Evolutionary conservation across 148 eudicot genomes (phyloP), one percentile per base, ranked within the genome.

Genomic region (Nepenthes gracilis): DNA sequence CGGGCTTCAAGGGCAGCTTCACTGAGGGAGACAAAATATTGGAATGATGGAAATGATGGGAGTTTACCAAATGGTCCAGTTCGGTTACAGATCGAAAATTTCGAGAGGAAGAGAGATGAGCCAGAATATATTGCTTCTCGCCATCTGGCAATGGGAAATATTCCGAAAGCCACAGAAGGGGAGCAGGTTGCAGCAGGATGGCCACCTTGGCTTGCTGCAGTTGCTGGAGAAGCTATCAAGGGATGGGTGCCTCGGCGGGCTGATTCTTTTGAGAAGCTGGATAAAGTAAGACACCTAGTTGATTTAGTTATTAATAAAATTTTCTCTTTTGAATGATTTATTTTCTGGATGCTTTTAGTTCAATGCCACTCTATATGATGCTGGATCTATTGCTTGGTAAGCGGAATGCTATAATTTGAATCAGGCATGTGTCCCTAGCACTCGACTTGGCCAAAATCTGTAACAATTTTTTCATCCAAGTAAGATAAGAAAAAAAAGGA

Each of bases 141-240:
- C 57, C 81, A 77, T 74, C 96, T 82, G 0, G 78, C 53, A 10
- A n/a, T 56, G 9, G 80, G 87, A 14, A 62, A 49, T 63, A 50
- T 88, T 49, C 83, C 86, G 2, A 85, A 77, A 63, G 75, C 83
- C 23, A 61, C 55, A 1, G 83, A 83, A 67, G 89, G 87, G 7
- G 93, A 85, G 64, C 96, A 83, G 67, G 90, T 84, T 12, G 82
- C 87, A 0, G 96, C 96, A 1, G 96, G 96, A 43, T 89, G 96
- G 96, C 96, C 96, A 1, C 62, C 78, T 12, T 89, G 96, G 96
- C 70, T 89, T 58, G 79, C 96, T 2, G 79, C 83, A 1, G 90
- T 86, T 68, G 96, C 96, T 32, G 90, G 90, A 38, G 96, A 88
- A 59, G 89, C 94, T 70, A 81, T 86, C 57, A 75, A 67, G 67